Evolutionary conservation across 2,329 filamentous ascomycete species (phyloP), one percentile per base, ranked within the genome.

Genomic region (Trichoderma polysporum): DNA sequence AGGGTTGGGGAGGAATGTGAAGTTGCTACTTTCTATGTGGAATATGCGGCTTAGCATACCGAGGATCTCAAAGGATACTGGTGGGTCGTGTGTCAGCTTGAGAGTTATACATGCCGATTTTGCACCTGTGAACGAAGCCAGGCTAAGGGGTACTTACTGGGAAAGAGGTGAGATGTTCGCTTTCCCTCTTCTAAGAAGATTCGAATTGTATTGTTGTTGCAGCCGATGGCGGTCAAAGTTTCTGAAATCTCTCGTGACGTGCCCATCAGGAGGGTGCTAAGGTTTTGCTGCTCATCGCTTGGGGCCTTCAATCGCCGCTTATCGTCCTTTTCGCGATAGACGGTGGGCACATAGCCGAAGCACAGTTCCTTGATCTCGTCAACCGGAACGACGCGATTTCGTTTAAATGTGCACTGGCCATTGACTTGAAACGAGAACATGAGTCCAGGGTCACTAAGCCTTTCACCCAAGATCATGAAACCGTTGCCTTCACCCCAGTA

Each of bases 401-500:
- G 77, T 29, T 78, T 70, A 68, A 87, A 88, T 1, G 72, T 74
- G 58, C 79, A 83, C 69, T 79, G 77, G 13, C 84, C 85, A 39
- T 81, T 82, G 8, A 83, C 78, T 52, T 84, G 80, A 68, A 88
- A 86, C 0, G 79, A 81, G 62, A 87, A 87, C 73, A 85, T 81
- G 52, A 87, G 76, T 7, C 86, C 86, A 0, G 87, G 77, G 4
- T 86, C 85, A 29, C 75, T 73, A 3, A 82, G 72, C 27, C 81
- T 76, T 52, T 79, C 77, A 6, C 84, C 84, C 1, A 82, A 78
- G 2, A 86, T 75, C 68, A 84, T 78, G 72, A 81, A 85, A 3
- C 84, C 84, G 69, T 86, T 86, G 25, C 85, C 85, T 64, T 86
- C 84, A 4, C 81, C 85, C n/a, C 81, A 82, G 58, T 86, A 84